Evolutionary conservation across 2,329 filamentous ascomycete genomes (phyloP).

Genomic region (Curvularia eragrostidis): DNA sequence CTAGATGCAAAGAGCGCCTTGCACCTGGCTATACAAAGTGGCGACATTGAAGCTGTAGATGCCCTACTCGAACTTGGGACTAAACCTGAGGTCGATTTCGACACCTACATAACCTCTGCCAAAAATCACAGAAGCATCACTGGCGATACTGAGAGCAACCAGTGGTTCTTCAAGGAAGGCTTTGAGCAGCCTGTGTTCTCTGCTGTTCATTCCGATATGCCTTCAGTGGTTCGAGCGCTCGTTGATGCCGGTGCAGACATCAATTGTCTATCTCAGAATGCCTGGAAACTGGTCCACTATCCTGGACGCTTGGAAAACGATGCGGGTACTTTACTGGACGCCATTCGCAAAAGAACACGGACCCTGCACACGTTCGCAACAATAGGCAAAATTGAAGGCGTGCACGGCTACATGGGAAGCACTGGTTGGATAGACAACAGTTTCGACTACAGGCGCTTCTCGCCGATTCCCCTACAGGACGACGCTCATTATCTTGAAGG

Average conservation of each 20-base stretch:
- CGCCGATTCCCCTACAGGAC: conserved; percentile 46
- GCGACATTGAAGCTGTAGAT: conserved; percentile 15
- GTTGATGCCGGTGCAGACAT: conserved; percentile 70
- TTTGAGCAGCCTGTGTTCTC: conserved; percentile 71
- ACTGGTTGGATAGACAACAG: conserved; percentile 1
- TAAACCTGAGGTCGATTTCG: conserved; percentile 53
- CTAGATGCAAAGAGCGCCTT: conserved; percentile 59
- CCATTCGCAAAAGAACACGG: conserved; percentile 62
- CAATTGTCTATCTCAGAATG: conserved; percentile 61
- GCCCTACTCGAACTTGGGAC: conserved; percentile 69
- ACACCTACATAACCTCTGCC: conserved; percentile 67
- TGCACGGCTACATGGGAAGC: not conserved
- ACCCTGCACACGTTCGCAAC: conserved; percentile 16
- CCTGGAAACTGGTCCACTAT: conserved; percentile 36
- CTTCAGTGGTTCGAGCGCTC: conserved; percentile 63
- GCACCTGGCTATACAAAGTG: conserved; percentile 57
- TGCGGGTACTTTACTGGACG: conserved; percentile 64
- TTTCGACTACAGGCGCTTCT: not conserved
- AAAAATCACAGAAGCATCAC: conserved; percentile 53
- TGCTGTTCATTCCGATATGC: conserved; percentile 62
- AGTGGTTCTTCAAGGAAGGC: conserved; percentile 55
- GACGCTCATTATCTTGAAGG: conserved; percentile 59
- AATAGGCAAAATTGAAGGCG: conserved; percentile 12
- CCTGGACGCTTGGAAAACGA: conserved; percentile 45
- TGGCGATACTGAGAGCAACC: conserved; percentile 55